Conservation (phyloP, 139 green algal species). For the Coelastrella sp. region DNA sequence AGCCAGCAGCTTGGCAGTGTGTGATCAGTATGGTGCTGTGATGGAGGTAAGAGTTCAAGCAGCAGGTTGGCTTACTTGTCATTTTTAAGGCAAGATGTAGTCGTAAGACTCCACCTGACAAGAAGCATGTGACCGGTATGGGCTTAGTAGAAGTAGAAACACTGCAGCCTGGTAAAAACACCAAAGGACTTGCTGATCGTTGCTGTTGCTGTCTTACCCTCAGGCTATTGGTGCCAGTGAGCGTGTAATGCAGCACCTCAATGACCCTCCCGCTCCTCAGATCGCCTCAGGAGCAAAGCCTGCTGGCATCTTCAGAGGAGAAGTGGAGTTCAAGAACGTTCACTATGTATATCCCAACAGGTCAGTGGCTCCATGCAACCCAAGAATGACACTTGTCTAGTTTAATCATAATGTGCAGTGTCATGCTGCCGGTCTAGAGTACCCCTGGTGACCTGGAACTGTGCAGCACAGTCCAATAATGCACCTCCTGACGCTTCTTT, state of each 20-base stretch:
- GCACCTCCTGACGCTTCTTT: not conserved
- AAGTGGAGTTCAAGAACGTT: conserved; percentile 70
- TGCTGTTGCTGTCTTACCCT: conserved; percentile 2
- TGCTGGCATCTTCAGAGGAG: conserved; percentile 55
- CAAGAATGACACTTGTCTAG: not conserved
- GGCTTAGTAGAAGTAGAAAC: too few species aligned
- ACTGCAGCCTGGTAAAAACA: too few species aligned
- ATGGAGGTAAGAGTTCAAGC: conserved; percentile 69
- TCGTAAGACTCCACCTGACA: too few species aligned
- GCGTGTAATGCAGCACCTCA: conserved; percentile 77
- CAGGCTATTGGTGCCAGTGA: conserved; percentile 80
- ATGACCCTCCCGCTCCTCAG: conserved; percentile 68
- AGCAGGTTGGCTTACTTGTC: too few species aligned
- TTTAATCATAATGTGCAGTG: too few species aligned
- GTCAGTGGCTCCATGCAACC: not conserved
- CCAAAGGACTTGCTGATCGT: too few species aligned
- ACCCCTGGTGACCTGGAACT: too few species aligned
- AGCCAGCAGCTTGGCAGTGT: conserved; percentile 75
- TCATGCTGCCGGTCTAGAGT: not conserved
- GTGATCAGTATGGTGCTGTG: conserved; percentile 84
- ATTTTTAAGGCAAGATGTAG: too few species aligned
- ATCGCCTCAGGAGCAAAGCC: conserved; percentile 51
- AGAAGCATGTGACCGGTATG: too few species aligned
- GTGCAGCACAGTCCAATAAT: not conserved
- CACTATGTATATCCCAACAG: conserved; percentile 57